Evolutionary conservation across 352 stramenopile genomes (phyloP), one percentile per base, ranked within the genome.

Genomic region (Pythium brachiatum): DNA sequence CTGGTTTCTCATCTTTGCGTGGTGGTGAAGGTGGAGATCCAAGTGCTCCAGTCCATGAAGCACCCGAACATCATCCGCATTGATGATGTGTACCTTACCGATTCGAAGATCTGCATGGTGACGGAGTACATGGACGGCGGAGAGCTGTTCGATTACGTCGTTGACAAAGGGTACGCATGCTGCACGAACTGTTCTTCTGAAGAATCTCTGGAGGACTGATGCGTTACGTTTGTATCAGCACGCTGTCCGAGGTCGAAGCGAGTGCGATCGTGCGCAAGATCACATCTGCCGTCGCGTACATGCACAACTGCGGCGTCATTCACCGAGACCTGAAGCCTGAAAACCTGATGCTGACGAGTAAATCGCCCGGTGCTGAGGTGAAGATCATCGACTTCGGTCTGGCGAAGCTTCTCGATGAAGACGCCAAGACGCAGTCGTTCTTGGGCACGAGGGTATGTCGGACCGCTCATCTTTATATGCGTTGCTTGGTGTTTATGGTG

Each of bases 321-420:
- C 90, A 97, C 62, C 83, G 90, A 20, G 90, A 97, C 66, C 57
- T 97, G 11, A 97, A 97, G 43, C 87, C 90, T 79, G 88, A 95
- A 62, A 96, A 95, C 41, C 46, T 96, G 29, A 90, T 96, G 76
- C 66, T 96, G 41, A 94, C 86, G 29, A 89, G 74, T 60, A 90
- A 92, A 63, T 82, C 81, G n/a, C 76, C 75, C 9, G 78, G 81
- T 26, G 81, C 89, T 15, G 73, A 89, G 36, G 81, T 99, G 12
- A 99, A 99, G 76, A 98, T 99, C 60, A 99, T 99, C 64, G 97
- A 99, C 75, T 99, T 99, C 85, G 97, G 97, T 3, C 75, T 99
- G 7, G 93, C 90, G 1, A 99, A 99, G 77, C 71, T 98, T 44
- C 72, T 98, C 43, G 77, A 93, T 21, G 80, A 88, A 25, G 75